These are phyloP conservation scores for Tetrapisispora arboricola DNA, from an alignment of 805 yeast genomes.

Conservation along the genomic window DNA sequence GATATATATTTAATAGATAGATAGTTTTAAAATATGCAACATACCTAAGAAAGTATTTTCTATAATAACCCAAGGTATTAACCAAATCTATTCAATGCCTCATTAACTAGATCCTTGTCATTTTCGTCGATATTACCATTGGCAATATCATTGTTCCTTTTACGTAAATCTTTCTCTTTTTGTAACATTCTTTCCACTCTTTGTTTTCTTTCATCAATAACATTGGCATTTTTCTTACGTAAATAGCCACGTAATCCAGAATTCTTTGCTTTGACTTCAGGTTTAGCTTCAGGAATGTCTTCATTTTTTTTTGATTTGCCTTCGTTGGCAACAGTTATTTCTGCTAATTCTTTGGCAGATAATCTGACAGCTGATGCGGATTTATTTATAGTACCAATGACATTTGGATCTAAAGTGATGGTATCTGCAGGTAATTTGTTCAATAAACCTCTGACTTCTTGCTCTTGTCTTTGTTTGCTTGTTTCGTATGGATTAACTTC, in stretches of 20 bases:
- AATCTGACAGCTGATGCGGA: constrained; percentile 54
- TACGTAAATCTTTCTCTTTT: constrained; percentile 63
- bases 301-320: constrained; percentile 33
- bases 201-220: constrained; percentile 73
- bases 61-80: background rate
- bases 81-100: constrained; percentile 33
- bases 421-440: constrained; percentile 89
- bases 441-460: constrained; percentile 74
- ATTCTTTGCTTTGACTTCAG: constrained; percentile 68
- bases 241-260: constrained; percentile 71
- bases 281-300: constrained; percentile 47
- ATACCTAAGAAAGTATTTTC: background rate
- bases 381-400: constrained; percentile 74
- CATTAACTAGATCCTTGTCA: constrained; percentile 32
- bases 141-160: constrained; percentile 36
- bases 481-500: constrained; percentile 91
- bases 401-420: constrained; percentile 80
- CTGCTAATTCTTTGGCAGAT: constrained; percentile 47
- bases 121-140: constrained; percentile 48
- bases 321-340: constrained; percentile 29
- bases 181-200: constrained; percentile 66
- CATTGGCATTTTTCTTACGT: constrained; percentile 77
- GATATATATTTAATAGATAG: no score
- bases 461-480: constrained; percentile 84
- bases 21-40: no score